phyloP scores from a whole-genome alignment of 495 filamentous ascomycete species.

The Penicillium cataractarum region DNA sequence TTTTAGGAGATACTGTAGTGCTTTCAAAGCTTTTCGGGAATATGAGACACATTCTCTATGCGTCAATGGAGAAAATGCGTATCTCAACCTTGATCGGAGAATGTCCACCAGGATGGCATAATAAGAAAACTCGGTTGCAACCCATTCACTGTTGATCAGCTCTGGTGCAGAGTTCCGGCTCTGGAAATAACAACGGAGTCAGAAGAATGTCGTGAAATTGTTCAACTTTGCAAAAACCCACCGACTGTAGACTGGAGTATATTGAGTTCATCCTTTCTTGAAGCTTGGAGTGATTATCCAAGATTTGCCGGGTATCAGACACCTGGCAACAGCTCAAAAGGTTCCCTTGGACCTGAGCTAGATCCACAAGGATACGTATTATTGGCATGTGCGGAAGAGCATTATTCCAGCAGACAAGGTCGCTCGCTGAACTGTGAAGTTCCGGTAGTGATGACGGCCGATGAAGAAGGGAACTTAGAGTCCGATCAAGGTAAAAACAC shows the following conservation, averaged over 20 bases:
- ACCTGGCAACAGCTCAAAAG: conserved; percentile 13
- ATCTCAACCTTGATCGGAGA: conserved; percentile 30
- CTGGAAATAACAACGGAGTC: conserved; percentile 4
- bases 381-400: conserved; percentile 23
- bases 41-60: conserved; percentile 32
- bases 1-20: conserved; percentile 32
- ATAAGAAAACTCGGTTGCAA: conserved; percentile 32
- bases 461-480: conserved; percentile 31
- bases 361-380: conserved; percentile 28
- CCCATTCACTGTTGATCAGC: conserved; percentile 25
- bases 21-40: conserved; percentile 28
- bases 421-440: conserved; percentile 17
- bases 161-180: conserved; percentile 18
- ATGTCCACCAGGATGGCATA: conserved; percentile 38
- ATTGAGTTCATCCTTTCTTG: conserved; percentile 29
- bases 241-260: conserved; percentile 23
- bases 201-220: too few relatives aligned
- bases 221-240: conserved; percentile 3
- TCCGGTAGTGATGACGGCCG: conserved; percentile 31
- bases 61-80: conserved; percentile 25
- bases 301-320: conserved; percentile 11
- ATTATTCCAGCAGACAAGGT: conserved; percentile 15
- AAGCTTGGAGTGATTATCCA: conserved; percentile 22
- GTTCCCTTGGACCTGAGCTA: conserved; percentile 32
- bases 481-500: conserved; percentile 38